Base-by-base conservation (phyloP, 257 asterid species). In the Buddleja alternifolia region DNA sequence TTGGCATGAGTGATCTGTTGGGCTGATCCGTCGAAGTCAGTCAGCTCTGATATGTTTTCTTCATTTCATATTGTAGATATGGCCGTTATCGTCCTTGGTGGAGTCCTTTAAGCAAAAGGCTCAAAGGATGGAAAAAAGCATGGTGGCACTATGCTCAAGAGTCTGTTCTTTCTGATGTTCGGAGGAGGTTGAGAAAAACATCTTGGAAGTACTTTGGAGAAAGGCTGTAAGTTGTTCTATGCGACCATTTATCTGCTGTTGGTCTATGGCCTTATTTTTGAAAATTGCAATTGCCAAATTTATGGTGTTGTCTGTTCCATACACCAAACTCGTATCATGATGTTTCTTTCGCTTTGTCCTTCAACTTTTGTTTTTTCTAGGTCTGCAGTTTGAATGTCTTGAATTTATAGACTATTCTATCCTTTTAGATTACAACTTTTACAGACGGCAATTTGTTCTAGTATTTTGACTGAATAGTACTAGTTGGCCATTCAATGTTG, bases 121-220 rank as follows among this genome's bases (percentile, higher is more conserved):
- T 76, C 56, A 70, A 73, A 57, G 98, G 98, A 73, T 93, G 98
- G 98, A 89, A 90, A 76, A 84, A 78, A 71, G 89, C 90, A 34
- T 93, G 98, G 98, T 93, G 98, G 98, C 88, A 80, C 67, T 93
- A 93, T 71, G 96, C 98, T 60, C 96, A 90, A 62, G 79, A 85
- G 73, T 84, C 97, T 77, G 86, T 90, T 81, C 88, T 90, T 67
- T 81, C 88, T 61, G 97, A 93, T 79, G 95, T 93, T 71, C 90
- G 75, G 66, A 83, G 84, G 78, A 87, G 82, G 78, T 70, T 90
- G 91, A 88, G 75, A 77, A 90, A 81, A 79, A 93, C 95, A 55
- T 93, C 98, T 62, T 93, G 96, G 96, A 90, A 88, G 73, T 90
- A 85, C 85, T 80, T 93, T 56, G 97, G 96, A 74, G 96, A 84